Conservation (phyloP, 176 grass and related monocot species). For the Ananas comosus region DNA sequence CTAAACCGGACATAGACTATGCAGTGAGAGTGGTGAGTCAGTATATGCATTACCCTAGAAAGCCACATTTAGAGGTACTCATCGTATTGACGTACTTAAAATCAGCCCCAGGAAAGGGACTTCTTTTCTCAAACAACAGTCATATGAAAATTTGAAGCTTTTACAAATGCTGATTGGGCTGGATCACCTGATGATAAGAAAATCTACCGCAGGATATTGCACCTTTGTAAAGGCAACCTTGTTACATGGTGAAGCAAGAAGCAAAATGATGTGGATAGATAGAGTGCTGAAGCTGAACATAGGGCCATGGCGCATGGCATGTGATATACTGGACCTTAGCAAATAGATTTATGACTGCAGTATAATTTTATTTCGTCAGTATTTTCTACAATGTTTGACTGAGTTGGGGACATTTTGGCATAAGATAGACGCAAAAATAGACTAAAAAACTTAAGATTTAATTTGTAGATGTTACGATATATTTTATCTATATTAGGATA, state of each 20-base stretch:
- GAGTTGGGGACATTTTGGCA: too few species aligned
- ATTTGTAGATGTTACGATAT: too few species aligned
- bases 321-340: too few species aligned
- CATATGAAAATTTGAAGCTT: background rate
- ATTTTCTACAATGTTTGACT: too few species aligned
- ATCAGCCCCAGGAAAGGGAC: background rate
- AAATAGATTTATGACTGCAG: too few species aligned
- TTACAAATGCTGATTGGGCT: background rate
- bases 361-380: too few species aligned
- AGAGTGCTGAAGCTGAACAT: background rate
- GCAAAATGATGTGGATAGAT: background rate
- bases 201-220: background rate
- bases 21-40: background rate
- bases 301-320: background rate
- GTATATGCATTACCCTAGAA: background rate
- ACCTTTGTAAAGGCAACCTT: background rate
- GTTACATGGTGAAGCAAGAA: background rate
- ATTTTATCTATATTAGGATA: too few species aligned
- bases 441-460: too few species aligned
- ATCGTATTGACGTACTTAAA: background rate
- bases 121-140: background rate
- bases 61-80: background rate
- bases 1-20: background rate
- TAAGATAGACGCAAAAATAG: too few species aligned
- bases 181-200: background rate